Base-by-base conservation (phyloP, 106 monocot genomes). In the Dendrobium chrysotoxum region DNA sequence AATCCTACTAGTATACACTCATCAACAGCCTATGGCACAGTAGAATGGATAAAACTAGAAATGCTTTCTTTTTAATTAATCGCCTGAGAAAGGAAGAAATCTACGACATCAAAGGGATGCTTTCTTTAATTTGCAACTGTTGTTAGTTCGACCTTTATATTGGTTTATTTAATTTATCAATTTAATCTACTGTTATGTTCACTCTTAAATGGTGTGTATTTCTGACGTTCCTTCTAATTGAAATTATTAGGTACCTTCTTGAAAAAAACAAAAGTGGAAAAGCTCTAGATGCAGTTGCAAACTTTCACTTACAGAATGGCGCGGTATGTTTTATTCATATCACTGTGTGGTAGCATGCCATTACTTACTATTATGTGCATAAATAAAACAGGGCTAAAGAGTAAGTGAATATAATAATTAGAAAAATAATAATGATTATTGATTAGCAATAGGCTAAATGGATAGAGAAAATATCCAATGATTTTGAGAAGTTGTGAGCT, bases 271-370 rank as follows among this genome's bases (percentile, higher is more conserved):
- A 92, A 74, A 90, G 95, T 2, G 90, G 92, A 30, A 95, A 90
- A 85, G 88, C 95, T 78, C 88, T 95, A 70, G 92, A 95, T 88
- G 80, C 84, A 54, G 95, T 95, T 75, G 92, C 95, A 77, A 95
- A 95, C 85, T 95, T 95, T 84, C 95, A 95, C 81, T 85, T 95
- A 80, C 95, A 92, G 75, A 95, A 95, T 87, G 95, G 95, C 84
- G 92, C 95, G 54, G 95, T 95, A 95, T 84, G 88, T 58, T 54
- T 55, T 78, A 77, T 38, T 78, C 53, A 46, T 46, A 15, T 31
- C 26, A 77, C 6, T 16, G 45, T 42, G 75, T 76, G 13, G 35
- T 75, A 8, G 75, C n/a, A 75, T 75, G 46, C 46, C 10, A 72
- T 72, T 39, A 3, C 28, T 72, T 8, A 75, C 10, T 40, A 40